Percentiles rank a stretch among this genome's conserved stretches.
Evolutionary conservation across 495 filamentous ascomycete genomes (phyloP).

Genomic region (Aspergillus carlsbadensis): DNA sequence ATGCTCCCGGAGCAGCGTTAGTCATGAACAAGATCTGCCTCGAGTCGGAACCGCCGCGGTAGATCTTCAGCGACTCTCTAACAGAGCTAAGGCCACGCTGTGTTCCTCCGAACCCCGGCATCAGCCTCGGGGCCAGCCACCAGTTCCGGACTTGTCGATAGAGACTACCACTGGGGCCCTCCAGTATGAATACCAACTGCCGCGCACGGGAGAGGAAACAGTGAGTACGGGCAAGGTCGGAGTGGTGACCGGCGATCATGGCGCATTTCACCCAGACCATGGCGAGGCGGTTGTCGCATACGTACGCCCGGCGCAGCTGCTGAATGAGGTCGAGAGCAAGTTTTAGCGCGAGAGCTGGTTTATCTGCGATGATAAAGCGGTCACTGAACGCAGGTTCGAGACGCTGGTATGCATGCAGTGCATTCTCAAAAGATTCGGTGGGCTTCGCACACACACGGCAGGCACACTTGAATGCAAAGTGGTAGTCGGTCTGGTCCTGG

Average conservation of each 20-base stretch:
- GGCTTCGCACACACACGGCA: constrained; percentile 14
- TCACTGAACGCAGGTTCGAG: not conserved
- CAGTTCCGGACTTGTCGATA: constrained; percentile 7
- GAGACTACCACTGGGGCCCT: not conserved
- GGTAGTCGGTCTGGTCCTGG: not conserved
- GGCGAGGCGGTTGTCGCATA: constrained; percentile 6
- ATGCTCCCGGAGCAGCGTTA: not conserved
- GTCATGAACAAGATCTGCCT: constrained; percentile 12
- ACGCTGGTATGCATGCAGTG: not conserved
- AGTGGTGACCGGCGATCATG: constrained; percentile 17
- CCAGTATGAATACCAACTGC: not conserved
- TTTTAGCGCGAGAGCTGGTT: constrained; percentile 8
- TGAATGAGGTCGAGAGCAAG: constrained; percentile 4
- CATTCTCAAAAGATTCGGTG: not conserved
- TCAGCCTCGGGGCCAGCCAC: not conserved
- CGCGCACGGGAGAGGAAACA: constrained; percentile 14
- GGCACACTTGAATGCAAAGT: constrained; percentile 10
- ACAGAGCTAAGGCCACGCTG: constrained; percentile 5
- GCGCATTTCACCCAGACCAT: constrained; percentile 17
- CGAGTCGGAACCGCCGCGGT: not conserved
- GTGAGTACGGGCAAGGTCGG: constrained; percentile 15
- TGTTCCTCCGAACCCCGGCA: constrained; percentile 16
- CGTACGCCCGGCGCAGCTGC: not conserved
- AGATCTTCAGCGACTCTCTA: not conserved
- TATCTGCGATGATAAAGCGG: not conserved